These are phyloP conservation scores for Mycena floridula DNA, from an alignment of 768 basidiomycete species.

Conservation along the genomic window DNA sequence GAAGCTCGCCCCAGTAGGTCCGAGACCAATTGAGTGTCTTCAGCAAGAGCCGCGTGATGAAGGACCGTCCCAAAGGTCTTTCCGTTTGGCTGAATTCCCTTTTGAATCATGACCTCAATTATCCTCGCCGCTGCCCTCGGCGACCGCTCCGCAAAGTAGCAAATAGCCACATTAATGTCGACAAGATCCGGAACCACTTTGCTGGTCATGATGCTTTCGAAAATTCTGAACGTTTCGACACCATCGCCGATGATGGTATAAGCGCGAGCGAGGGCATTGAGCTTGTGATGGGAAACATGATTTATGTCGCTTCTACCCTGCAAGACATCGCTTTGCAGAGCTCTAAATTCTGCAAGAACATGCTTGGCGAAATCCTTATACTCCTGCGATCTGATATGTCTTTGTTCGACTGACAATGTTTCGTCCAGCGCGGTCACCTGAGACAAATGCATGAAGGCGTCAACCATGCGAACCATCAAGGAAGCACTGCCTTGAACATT, in stretches of 20 bases:
- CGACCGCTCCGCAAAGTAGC: slow-evolving; percentile 42
- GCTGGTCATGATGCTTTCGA: slow-evolving; percentile 41
- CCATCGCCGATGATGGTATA: slow-evolving; percentile 51
- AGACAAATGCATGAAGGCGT: slow-evolving; percentile 31
- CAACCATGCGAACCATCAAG: slow-evolving; percentile 44
- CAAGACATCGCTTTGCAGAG: not conserved
- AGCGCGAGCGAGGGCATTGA: slow-evolving; percentile 60
- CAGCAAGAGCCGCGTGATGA: slow-evolving; percentile 45
- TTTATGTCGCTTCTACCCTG: too few relatives aligned
- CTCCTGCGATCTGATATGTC: not conserved
- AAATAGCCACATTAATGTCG: slow-evolving; percentile 62
- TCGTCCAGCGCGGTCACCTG: slow-evolving; percentile 4
- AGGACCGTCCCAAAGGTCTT: slow-evolving; percentile 59
- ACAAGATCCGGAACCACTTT: slow-evolving; percentile 51
- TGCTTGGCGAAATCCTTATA: not conserved
- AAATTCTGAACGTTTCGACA: slow-evolving; percentile 37
- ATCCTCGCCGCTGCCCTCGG: slow-evolving; percentile 39
- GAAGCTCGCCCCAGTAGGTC: slow-evolving; percentile 35
- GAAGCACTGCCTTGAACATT: slow-evolving; percentile 38
- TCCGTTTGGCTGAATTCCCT: slow-evolving; percentile 44
- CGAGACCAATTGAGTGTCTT: slow-evolving; percentile 36
- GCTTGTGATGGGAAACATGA: too few relatives aligned
- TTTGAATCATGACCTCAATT: slow-evolving; percentile 43
- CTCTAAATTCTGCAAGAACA: not conserved
- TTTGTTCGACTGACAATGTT: not conserved